Base-by-base conservation (phyloP, 139 green algal genomes). In the Yamagishiella unicocca region DNA sequence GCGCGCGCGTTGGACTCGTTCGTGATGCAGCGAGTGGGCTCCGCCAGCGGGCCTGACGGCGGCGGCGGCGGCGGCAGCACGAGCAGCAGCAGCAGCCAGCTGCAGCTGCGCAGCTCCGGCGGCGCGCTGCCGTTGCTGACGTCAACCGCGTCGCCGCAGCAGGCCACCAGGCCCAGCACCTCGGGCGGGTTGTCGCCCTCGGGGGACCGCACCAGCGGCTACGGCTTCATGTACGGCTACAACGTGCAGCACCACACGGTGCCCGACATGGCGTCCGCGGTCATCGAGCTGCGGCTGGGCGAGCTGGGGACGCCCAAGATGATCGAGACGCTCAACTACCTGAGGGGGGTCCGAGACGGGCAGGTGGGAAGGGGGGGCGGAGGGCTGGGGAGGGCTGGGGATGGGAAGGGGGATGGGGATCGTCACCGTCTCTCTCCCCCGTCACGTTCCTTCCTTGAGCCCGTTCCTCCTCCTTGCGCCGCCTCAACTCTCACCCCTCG, bases 221-320 rank as follows among this genome's bases (percentile, higher is more conserved):
- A 74, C 31, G 66, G 66, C n/a, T 74, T 46, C 66, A 5, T 74
- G 66, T 74, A 46, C 25, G 37, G 55, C 55, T 66, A 46, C 33
- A 74, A 74, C 45, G 66, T 74, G 35, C 70, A 78, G 70, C 70
- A 71, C 22, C 54, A 71, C 35, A 72, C 76, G 6, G 61, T 75
- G 40, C 61, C 61, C 12, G 79, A 76, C 27, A 42, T 46, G 42
- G 4, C 79, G 27, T 27, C 5, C 19, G 40, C 79, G 21, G 50
- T 78, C 7, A 43, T 87, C 2, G 81, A 87, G 81, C 66, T 87
- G 45, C 81, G 81, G 27, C 64, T 87, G 22, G 81, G 58, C 31
- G 81, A 87, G 81, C 64, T 87, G 54, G 45, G 66, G 45, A 87
- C 81, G 7, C 81, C 81, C n/a, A 68, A 68, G 66, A 78, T 87